Evolutionary conservation across 2,329 filamentous ascomycete species (phyloP).

Genomic region (Fusarium caatingaense): DNA sequence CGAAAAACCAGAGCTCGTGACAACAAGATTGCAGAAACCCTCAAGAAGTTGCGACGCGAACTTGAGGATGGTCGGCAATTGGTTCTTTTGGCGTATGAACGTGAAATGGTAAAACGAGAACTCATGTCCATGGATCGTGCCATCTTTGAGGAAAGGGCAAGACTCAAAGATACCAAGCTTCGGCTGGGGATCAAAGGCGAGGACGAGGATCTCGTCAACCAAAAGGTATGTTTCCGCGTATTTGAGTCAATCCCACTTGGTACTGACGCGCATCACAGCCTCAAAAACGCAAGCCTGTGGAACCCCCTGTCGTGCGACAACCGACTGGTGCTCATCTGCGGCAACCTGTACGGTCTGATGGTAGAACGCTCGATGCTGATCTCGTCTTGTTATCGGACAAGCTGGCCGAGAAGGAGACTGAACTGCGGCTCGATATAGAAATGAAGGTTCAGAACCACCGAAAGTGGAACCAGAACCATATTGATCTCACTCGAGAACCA

Average conservation of each 20-base stretch:
- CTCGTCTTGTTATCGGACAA: slow-evolving; percentile 81
- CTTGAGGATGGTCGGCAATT: slow-evolving; percentile 89
- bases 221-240: slow-evolving; percentile 73
- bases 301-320: slow-evolving; percentile 70
- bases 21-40: slow-evolving; percentile 92
- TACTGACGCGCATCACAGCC: slow-evolving; percentile 63
- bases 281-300: slow-evolving; percentile 75
- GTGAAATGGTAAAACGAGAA: slow-evolving; percentile 83
- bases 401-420: slow-evolving; percentile 82
- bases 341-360: slow-evolving; percentile 75
- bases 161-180: slow-evolving; percentile 88
- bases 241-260: slow-evolving; percentile 41
- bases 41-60: slow-evolving; percentile 90
- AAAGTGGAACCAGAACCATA: slow-evolving; percentile 89
- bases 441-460: slow-evolving; percentile 88
- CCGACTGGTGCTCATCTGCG: slow-evolving; percentile 74
- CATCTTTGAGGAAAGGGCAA: slow-evolving; percentile 84
- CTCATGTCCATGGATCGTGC: slow-evolving; percentile 78
- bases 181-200: slow-evolving; percentile 90
- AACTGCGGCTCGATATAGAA: slow-evolving; percentile 84
- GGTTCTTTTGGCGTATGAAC: slow-evolving; percentile 79
- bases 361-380: slow-evolving; percentile 80
- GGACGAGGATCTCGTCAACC: slow-evolving; percentile 94
- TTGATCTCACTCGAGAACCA: slow-evolving; percentile 88
- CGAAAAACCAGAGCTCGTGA: slow-evolving; percentile 95